Percentiles rank a stretch among this genome's conserved stretches.
Evolutionary conservation across 2,329 filamentous ascomycete species (phyloP).

Genomic region (Clarireedia sp.): DNA sequence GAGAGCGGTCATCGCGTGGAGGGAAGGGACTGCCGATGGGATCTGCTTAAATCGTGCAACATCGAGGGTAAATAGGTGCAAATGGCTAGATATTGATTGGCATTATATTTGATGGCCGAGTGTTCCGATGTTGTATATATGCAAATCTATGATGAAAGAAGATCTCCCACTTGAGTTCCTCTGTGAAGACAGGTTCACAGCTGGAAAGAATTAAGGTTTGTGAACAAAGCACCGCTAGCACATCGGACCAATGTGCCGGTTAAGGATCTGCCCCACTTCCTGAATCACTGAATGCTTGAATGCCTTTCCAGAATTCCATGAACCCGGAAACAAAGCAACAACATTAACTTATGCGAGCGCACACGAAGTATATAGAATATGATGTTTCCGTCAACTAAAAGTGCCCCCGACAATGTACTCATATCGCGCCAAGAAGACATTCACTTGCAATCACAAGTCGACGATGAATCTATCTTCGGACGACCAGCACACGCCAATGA

Average conservation of each 20-base stretch:
- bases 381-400: too few species aligned
- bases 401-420: too few species aligned
- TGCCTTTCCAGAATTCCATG: too few species aligned
- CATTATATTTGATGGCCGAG: not conserved
- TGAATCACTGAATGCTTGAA: not conserved
- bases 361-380: too few species aligned
- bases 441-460: too few species aligned
- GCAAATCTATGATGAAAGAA: conserved; percentile 8
- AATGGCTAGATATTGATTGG: not conserved
- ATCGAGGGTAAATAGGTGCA: not conserved
- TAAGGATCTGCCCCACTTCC: not conserved
- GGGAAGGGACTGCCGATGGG: not conserved
- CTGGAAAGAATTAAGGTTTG: conserved; percentile 1
- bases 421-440: too few species aligned
- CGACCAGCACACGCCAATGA: too few species aligned
- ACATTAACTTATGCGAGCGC: too few species aligned
- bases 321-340: too few species aligned
- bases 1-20: conserved; percentile 8
- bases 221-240: not conserved
- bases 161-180: too few species aligned
- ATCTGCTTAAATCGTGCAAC: not conserved
- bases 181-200: not conserved
- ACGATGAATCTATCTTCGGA: too few species aligned
- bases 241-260: not conserved
- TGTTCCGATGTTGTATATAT: not conserved